These are phyloP conservation scores for Nectriaceae sp. DNA, from an alignment of 2,329 filamentous ascomycete species.

Conservation along the genomic window DNA sequence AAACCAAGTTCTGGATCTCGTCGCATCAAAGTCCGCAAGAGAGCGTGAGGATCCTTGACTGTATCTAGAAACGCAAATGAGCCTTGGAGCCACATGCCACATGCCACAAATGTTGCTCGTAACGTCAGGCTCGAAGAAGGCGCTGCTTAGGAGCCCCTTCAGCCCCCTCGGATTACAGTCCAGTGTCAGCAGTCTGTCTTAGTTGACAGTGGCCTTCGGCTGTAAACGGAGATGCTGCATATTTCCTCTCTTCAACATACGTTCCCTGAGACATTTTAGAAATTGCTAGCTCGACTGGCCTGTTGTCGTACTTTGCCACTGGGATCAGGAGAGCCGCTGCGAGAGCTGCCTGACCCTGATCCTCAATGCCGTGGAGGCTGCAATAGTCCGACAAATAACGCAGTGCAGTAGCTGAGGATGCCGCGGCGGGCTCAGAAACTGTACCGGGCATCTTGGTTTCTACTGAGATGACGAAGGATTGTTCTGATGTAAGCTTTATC, in stretches of 20 bases:
- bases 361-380: conserved; percentile 23
- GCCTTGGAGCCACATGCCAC: conserved; percentile 21
- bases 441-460: neutral
- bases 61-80: conserved; percentile 17
- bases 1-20: conserved; percentile 19
- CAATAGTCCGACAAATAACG: conserved; percentile 30
- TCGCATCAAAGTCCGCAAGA: conserved; percentile 13
- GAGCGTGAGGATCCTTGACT: conserved; percentile 5
- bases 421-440: neutral
- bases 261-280: neutral
- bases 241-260: neutral
- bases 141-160: conserved; percentile 17
- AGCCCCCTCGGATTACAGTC: conserved; percentile 18
- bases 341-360: conserved; percentile 29
- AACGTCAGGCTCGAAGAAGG: conserved; percentile 21
- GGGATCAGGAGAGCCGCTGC: conserved; percentile 30
- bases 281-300: conserved; percentile 13
- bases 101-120: conserved; percentile 20
- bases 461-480: conserved; percentile 3
- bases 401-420: conserved; percentile 20
- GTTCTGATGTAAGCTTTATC: conserved; percentile 2
- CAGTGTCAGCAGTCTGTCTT: conserved; percentile 21
- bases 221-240: neutral
- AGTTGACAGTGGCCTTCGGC: conserved; percentile 3
- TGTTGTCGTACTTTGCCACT: conserved; percentile 24